phyloP scores from a whole-genome alignment of 2,329 filamentous ascomycete species.

The Epichloe hybrida region DNA sequence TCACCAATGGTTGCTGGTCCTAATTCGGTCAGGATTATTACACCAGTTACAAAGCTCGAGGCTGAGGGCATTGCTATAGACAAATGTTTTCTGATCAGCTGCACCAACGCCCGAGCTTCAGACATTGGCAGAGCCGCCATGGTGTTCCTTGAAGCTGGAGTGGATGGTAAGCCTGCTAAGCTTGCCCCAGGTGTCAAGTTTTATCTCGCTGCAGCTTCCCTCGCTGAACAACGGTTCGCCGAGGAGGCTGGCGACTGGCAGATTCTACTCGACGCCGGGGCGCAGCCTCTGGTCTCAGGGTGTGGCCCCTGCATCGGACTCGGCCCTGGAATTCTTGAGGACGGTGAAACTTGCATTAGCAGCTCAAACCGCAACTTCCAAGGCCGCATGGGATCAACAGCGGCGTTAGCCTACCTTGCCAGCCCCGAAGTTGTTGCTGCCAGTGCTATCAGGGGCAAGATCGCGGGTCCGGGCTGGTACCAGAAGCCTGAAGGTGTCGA shows the following conservation, averaged over 20 bases:
- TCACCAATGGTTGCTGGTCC: constrained; percentile 77
- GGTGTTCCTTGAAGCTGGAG: constrained; percentile 65
- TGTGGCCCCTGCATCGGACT: constrained; percentile 84
- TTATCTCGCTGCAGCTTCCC: constrained; percentile 80
- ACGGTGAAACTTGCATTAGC: constrained; percentile 74
- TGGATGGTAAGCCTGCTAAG: constrained; percentile 45
- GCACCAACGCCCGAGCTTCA: constrained; percentile 73
- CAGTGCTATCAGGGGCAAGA: constrained; percentile 61
- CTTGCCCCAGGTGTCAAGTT: constrained; percentile 66
- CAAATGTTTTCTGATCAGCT: constrained; percentile 78
- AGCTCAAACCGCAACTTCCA: constrained; percentile 85
- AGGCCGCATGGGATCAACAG: constrained; percentile 27
- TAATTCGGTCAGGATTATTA: constrained; percentile 81
- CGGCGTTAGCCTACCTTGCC: constrained; percentile 54
- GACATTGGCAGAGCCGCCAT: constrained; percentile 40
- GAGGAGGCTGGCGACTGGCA: constrained; percentile 83
- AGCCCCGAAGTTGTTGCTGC: constrained; percentile 88
- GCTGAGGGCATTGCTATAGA: constrained; percentile 62
- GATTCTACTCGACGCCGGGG: constrained; percentile 46
- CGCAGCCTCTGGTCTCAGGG: constrained; percentile 44
- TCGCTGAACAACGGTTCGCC: constrained; percentile 60
- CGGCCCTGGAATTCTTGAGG: constrained; percentile 62
- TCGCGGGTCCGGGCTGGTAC: constrained; percentile 68
- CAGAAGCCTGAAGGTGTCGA: constrained; percentile 53
- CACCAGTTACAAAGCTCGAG: constrained; percentile 61